A percentile compares a stretch with the other conserved stretches of the same genome.
These are phyloP conservation scores for Phytophthora sp. DNA, from an alignment of 352 stramenopile species.

Conservation along the genomic window DNA sequence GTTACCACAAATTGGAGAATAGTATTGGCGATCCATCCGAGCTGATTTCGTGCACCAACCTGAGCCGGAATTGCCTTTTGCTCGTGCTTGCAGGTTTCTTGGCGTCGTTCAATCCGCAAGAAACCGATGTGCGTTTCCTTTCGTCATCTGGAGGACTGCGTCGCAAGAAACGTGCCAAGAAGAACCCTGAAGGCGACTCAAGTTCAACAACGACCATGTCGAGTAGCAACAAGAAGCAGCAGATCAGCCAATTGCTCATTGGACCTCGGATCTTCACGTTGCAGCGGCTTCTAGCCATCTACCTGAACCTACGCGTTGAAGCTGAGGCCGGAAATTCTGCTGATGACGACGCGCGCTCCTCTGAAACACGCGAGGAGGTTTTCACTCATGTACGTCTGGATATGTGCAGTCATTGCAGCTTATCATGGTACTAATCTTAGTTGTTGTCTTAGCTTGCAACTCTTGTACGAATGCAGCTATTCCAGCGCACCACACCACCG, in stretches of 20 bases:
- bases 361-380: conserved; percentile 73
- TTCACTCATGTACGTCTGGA: conserved; percentile 67
- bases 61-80: conserved; percentile 72
- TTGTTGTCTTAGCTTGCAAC: conserved; percentile 55
- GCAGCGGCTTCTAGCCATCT: conserved; percentile 79
- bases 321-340: conserved; percentile 32
- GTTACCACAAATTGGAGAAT: conserved; percentile 56
- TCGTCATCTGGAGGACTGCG: conserved; percentile 59
- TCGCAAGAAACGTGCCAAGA: conserved; percentile 59
- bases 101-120: conserved; percentile 83
- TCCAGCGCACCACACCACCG: conserved; percentile 74
- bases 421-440: conserved; percentile 8
- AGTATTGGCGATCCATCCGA: conserved; percentile 35
- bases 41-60: conserved; percentile 62
- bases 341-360: conserved; percentile 23
- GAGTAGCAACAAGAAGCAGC: conserved; percentile 43
- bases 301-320: conserved; percentile 70
- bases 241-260: conserved; percentile 68
- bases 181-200: conserved; percentile 20
- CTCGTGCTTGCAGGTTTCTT: conserved; percentile 77
- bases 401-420: background rate
- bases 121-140: conserved; percentile 75
- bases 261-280: conserved; percentile 78
- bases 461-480: conserved; percentile 78
- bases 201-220: conserved; percentile 12